phyloP scores from a whole-genome alignment of 2,329 filamentous ascomycete genomes.

The Cylindrodendrum hubeiense region DNA sequence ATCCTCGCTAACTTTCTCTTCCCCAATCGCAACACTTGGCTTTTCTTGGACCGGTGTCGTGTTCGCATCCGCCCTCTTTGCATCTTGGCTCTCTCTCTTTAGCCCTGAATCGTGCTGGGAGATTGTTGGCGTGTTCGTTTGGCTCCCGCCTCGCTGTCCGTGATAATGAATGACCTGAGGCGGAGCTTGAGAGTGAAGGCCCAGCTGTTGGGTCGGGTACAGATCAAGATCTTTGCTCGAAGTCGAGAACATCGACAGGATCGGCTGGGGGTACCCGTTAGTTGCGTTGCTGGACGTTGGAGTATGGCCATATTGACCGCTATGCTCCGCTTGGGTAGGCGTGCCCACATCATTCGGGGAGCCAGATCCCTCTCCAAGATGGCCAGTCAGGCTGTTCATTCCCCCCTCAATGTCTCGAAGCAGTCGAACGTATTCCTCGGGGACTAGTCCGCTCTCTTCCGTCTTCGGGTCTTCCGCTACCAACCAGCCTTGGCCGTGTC shows the following conservation, averaged over 20 bases:
- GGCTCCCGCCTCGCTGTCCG: slow-evolving; percentile 75
- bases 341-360: slow-evolving; percentile 69
- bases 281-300: slow-evolving; percentile 59
- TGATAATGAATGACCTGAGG: slow-evolving; percentile 77
- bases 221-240: slow-evolving; percentile 78
- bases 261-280: slow-evolving; percentile 77
- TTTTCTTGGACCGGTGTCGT: slow-evolving; percentile 53
- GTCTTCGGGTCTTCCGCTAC: slow-evolving; percentile 97
- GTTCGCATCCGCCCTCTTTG: slow-evolving; percentile 55
- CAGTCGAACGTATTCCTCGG: slow-evolving; percentile 94
- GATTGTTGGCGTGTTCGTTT: slow-evolving; percentile 73
- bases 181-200: slow-evolving; percentile 71
- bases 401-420: slow-evolving; percentile 94
- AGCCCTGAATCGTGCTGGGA: slow-evolving; percentile 63
- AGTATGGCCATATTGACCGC: slow-evolving; percentile 59
- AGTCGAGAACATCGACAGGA: slow-evolving; percentile 77
- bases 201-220: slow-evolving; percentile 74
- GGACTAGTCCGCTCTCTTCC: slow-evolving; percentile 92
- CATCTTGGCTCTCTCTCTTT: slow-evolving; percentile 64
- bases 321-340: slow-evolving; percentile 71
- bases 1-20: slow-evolving; percentile 29
- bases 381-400: slow-evolving; percentile 77
- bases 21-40: slow-evolving; percentile 32
- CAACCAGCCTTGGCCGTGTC: slow-evolving; percentile 96
- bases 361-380: slow-evolving; percentile 65